Evolutionary conservation across 805 yeast genomes (phyloP).

Genomic region (Wickerhamiella sergipiensis): DNA sequence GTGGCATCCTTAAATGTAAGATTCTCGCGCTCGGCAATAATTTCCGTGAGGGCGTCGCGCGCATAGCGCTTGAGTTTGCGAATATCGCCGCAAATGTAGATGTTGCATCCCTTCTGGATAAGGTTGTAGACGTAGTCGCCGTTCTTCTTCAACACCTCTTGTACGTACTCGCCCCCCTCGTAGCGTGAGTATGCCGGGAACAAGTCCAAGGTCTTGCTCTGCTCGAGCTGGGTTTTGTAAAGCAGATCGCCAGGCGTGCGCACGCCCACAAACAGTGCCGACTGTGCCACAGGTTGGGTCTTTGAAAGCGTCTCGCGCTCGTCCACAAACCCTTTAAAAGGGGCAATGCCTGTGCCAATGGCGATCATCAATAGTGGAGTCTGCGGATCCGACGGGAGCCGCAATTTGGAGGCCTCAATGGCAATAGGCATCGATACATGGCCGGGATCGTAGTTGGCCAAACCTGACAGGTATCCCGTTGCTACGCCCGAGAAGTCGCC

Average conservation of each 20-base stretch:
- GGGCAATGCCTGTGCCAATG: conserved; percentile 87
- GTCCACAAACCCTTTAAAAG: conserved; percentile 72
- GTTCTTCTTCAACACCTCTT: conserved; percentile 4
- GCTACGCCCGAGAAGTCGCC: conserved; percentile 14
- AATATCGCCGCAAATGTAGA: conserved; percentile 16
- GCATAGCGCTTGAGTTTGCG: conserved; percentile 10
- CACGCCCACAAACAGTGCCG: conserved; percentile 12
- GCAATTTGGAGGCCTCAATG: conserved; percentile 68
- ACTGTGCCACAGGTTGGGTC: conserved; percentile 3
- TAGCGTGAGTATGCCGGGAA: conserved; percentile 12
- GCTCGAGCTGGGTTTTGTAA: conserved; percentile 8
- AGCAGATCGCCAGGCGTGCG: conserved; percentile 11
- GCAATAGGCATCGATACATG: conserved; percentile 53
- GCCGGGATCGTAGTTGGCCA: neutral
- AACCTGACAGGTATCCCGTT: conserved; percentile 8
- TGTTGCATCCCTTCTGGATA: conserved; percentile 9
- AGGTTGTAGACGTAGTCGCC: conserved; percentile 7
- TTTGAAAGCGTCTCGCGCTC: conserved; percentile 40
- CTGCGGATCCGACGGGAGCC: conserved; percentile 57
- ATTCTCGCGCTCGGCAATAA: conserved; percentile 7
- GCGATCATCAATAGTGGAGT: conserved; percentile 70
- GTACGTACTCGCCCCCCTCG: conserved; percentile 6
- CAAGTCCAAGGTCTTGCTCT: neutral
- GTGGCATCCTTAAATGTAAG: conserved; percentile 7
- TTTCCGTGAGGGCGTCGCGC: conserved; percentile 5